These are phyloP conservation scores for Drechslerella stenobrocha DNA, from an alignment of 2,329 filamentous ascomycete species.

Conservation along the genomic window DNA sequence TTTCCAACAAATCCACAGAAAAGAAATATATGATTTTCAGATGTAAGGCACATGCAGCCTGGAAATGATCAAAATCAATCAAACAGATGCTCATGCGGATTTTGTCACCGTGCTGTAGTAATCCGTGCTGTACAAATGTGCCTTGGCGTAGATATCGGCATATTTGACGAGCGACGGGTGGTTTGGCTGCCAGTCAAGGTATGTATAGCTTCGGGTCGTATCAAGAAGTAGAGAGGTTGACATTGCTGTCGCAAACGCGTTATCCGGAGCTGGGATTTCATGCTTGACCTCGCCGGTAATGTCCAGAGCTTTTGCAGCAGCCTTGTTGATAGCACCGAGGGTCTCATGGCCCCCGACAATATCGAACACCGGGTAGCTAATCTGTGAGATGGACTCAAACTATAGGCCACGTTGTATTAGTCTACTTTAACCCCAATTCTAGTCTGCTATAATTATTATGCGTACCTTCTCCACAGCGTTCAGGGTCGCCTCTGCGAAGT, in stretches of 20 bases:
- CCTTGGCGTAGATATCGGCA: slow-evolving; percentile 37
- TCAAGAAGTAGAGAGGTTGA: slow-evolving; percentile 51
- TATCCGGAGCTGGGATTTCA: slow-evolving; percentile 49
- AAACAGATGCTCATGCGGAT: too few relatives aligned
- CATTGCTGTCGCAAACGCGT: slow-evolving; percentile 53
- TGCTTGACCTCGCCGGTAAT: slow-evolving; percentile 53
- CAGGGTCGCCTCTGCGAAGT: slow-evolving; percentile 55
- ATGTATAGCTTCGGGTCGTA: slow-evolving; percentile 53
- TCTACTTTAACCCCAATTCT: not conserved
- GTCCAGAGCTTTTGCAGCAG: slow-evolving; percentile 51
- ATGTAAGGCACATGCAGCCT: too few relatives aligned
- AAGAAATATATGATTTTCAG: too few relatives aligned
- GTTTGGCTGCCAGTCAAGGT: slow-evolving; percentile 55
- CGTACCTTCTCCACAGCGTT: slow-evolving; percentile 54
- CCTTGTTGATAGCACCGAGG: slow-evolving; percentile 53
- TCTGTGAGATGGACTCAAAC: slow-evolving; percentile 38
- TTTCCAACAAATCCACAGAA: too few relatives aligned
- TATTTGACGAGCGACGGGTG: slow-evolving; percentile 46
- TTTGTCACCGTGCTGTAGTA: slow-evolving; percentile 17
- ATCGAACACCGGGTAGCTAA: slow-evolving; percentile 56
- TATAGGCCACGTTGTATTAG: slow-evolving; percentile 28
- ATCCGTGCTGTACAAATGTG: slow-evolving; percentile 30
- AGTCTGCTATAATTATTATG: not conserved
- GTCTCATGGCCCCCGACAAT: slow-evolving; percentile 54
- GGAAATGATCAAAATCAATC: too few relatives aligned